These are phyloP conservation scores for Pleoardoris graminearum DNA, from an alignment of 2,329 filamentous ascomycete genomes.

Conservation along the genomic window DNA sequence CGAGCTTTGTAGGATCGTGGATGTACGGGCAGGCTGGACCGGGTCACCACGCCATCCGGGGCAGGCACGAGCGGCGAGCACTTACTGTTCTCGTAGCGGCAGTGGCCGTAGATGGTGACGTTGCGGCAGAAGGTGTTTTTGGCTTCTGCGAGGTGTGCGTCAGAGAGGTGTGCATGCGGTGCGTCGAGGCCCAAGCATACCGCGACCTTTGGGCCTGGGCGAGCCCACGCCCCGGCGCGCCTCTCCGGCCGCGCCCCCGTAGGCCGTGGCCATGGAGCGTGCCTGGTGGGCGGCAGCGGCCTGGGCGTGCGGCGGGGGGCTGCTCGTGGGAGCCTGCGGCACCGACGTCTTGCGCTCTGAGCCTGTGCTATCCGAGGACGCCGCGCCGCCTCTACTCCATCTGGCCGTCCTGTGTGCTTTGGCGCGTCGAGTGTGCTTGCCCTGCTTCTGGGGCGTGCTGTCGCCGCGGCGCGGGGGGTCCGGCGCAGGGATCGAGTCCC, in stretches of 20 bases:
- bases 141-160: conserved; percentile 54
- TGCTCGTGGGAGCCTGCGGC: conserved; percentile 22
- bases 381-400: conserved; percentile 36
- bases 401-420: conserved; percentile 29
- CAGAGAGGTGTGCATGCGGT: conserved; percentile 19
- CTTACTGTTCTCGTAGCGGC: conserved; percentile 81
- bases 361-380: conserved; percentile 35
- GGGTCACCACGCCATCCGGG: conserved; percentile 23
- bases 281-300: conserved; percentile 21
- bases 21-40: conserved; percentile 73
- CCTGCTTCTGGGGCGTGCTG: conserved; percentile 32
- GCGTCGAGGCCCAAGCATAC: conserved; percentile 26
- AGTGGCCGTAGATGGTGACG: conserved; percentile 90
- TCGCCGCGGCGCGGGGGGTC: conserved; percentile 24
- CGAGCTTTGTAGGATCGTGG: conserved; percentile 73
- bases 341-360: conserved; percentile 28
- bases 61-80: conserved; percentile 13
- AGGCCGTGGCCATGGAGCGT: conserved; percentile 44
- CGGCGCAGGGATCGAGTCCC: conserved; percentile 28
- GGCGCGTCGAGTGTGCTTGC: conserved; percentile 30
- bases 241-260: conserved; percentile 44
- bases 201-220: conserved; percentile 50
- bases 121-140: conserved; percentile 93
- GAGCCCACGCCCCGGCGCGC: conserved; percentile 47
- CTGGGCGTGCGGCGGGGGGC: conserved; percentile 19